Conservation (phyloP, 148 eudicot species). For the Nepenthes gracilis region DNA sequence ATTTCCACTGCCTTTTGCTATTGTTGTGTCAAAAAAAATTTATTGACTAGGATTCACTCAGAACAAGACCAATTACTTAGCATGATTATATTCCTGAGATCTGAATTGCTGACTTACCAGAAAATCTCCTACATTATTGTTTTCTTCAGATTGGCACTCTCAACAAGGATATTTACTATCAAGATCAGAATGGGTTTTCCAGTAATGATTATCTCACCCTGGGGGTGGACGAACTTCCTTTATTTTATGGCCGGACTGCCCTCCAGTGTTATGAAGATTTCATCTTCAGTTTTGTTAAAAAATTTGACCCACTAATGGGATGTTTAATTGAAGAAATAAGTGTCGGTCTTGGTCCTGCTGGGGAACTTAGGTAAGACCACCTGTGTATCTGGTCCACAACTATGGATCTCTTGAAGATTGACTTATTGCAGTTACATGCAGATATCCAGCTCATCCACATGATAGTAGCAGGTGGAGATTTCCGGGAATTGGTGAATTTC, state of each 20-base stretch:
- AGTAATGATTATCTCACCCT: slow-evolving; percentile 46
- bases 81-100: too few species aligned
- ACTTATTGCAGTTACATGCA: slow-evolving; percentile 20
- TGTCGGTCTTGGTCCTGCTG: slow-evolving; percentile 48
- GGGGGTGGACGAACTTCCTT: slow-evolving; percentile 48
- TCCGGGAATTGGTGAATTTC: slow-evolving; percentile 41
- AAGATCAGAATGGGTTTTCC: slow-evolving; percentile 30
- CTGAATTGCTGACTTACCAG: neutral
- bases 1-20: too few species aligned
- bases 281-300: slow-evolving; percentile 36
- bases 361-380: slow-evolving; percentile 38
- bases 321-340: slow-evolving; percentile 38
- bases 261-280: slow-evolving; percentile 59
- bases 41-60: too few species aligned
- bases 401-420: slow-evolving; percentile 4
- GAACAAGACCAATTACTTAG: too few species aligned
- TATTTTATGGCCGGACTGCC: slow-evolving; percentile 53
- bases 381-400: neutral
- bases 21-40: too few species aligned
- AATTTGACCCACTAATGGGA: slow-evolving; percentile 42
- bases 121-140: neutral
- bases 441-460: slow-evolving; percentile 36
- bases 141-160: slow-evolving; percentile 37
- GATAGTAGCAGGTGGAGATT: slow-evolving; percentile 24
- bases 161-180: slow-evolving; percentile 43